Evolutionary conservation across 768 basidiomycete species (phyloP), one percentile per base, ranked within the genome.

Genomic region (Suillus clintonianus): DNA sequence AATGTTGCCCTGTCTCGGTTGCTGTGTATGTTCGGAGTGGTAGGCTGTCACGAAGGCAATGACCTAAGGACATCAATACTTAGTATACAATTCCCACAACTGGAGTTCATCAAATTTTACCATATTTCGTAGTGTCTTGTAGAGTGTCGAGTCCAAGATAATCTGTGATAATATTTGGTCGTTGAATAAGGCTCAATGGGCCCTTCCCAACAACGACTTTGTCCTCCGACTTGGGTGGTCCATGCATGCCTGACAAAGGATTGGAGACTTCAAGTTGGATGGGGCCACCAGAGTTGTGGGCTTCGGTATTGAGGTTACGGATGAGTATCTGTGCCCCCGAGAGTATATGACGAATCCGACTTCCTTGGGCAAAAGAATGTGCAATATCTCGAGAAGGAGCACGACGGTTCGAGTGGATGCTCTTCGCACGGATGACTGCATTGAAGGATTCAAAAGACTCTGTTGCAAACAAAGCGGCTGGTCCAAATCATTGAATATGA

Each of bases 361-460:
- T 71, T 3, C 66, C 67, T 43, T 70, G 68, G 2, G 71, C 75
- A 61, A 76, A 72, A 0, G 66, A 64, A 14, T 43, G 15, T 9
- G 68, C 72, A 60, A 77, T 78, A 57, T 77, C 78, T 0, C 69
- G 67, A 10, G 74, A 76, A 0, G 76, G 77, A 1, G 78, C 75
- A 27, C 72, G 72, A 7, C 71, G 67, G 62, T 81, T 81, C 8
- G 70, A 73, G 59, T 79, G 74, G 6, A 80, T 64, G 61, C 76
- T 76, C 34, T 71, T 64, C 0, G 66, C 67, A 3, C 74, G 70
- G 30, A 81, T 77, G 19, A 80, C 67, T 1, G 72, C 71, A 67
- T 77, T 77, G 69, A 76, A 84, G 4, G 78, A 79, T 66, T 84
- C 78, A 63, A 81, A 83, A 0, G 60, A 63, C 56, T 84, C 81